A percentile compares a stretch with the other conserved stretches of the same genome.
Evolutionary conservation across 2,329 filamentous ascomycete species (phyloP).

Genomic region (Diaporthe eres): DNA sequence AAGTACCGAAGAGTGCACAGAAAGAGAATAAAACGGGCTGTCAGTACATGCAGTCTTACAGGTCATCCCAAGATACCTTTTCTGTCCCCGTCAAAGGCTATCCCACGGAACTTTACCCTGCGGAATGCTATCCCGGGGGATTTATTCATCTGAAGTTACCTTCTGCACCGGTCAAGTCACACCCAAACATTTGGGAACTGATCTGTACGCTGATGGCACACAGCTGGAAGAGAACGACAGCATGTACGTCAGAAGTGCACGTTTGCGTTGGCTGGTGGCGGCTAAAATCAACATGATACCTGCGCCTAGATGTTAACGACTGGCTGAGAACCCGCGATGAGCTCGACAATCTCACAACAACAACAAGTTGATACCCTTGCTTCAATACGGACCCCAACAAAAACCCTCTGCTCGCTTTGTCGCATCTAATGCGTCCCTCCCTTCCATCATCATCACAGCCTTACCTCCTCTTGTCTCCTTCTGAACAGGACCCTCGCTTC

Average conservation of each 20-base stretch:
- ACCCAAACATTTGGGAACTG: not conserved
- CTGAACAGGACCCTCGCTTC: conserved; percentile 16
- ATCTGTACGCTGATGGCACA: not conserved
- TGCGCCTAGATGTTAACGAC: not conserved
- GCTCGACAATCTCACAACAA: not conserved
- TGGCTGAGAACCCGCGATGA: not conserved
- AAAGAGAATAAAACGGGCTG: not conserved
- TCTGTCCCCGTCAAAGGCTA: not conserved
- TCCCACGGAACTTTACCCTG: not conserved
- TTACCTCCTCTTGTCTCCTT: conserved; percentile 25
- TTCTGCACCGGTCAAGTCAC: too few species aligned
- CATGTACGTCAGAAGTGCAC: not conserved
- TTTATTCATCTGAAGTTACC: not conserved
- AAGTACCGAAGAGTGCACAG: not conserved
- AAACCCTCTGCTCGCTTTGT: not conserved
- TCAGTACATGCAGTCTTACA: not conserved
- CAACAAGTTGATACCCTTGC: not conserved
- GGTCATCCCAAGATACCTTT: not conserved
- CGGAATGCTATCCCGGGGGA: too few species aligned
- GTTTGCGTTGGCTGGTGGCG: not conserved
- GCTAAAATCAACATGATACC: not conserved
- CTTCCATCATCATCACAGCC: not conserved
- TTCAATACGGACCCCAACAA: not conserved
- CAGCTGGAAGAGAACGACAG: not conserved
- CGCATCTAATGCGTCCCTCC: not conserved